Evolutionary conservation across 202 grass and related monocot genomes (phyloP).

Genomic region (Schoenoplectus triqueter): DNA sequence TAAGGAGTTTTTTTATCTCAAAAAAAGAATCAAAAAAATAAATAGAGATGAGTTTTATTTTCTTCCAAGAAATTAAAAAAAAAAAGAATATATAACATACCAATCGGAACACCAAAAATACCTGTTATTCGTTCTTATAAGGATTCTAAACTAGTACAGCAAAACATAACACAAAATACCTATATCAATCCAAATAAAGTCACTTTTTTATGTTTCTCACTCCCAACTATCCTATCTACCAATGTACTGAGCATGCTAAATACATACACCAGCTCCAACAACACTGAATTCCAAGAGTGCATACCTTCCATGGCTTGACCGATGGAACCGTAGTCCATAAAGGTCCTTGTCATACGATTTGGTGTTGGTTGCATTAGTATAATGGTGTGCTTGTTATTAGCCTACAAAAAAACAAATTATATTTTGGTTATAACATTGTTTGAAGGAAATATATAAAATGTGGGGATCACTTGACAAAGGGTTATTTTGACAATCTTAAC

Average conservation of each 20-base stretch:
- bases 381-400: conserved; percentile 81
- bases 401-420: not conserved
- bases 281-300: not conserved
- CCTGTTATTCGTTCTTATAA: too few relatives aligned
- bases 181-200: not conserved
- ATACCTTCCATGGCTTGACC: conserved; percentile 80
- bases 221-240: not conserved
- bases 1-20: too few relatives aligned
- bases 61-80: too few relatives aligned
- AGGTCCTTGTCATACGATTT: conserved; percentile 69
- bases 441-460: not conserved
- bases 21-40: too few relatives aligned
- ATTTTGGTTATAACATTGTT: not conserved
- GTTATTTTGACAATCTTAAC: too few relatives aligned
- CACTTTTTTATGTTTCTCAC: not conserved
- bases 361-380: conserved; percentile 72
- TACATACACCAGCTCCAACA: not conserved
- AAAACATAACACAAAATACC: not conserved
- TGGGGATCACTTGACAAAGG: too few relatives aligned
- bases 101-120: too few relatives aligned
- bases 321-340: conserved; percentile 81
- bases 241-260: not conserved
- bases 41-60: too few relatives aligned
- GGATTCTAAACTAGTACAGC: conserved; percentile 10
- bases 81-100: too few relatives aligned